Base-by-base conservation (phyloP, 2,329 filamentous ascomycete genomes). In the Trichophyton simii region DNA sequence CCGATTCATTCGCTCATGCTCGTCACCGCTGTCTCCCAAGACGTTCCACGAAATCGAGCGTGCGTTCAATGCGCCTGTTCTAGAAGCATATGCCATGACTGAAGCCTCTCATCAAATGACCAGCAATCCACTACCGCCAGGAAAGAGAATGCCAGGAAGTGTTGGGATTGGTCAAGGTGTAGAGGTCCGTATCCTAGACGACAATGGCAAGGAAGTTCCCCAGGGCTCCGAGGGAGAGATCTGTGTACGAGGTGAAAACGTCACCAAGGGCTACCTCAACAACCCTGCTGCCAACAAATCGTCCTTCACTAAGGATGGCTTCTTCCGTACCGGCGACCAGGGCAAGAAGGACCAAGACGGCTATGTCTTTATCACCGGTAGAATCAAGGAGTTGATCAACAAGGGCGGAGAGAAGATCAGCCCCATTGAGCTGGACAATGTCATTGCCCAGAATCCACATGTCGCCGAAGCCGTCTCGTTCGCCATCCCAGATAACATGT, bases 51-150 rank as follows among this genome's bases (percentile, higher is more conserved):
- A 89, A 68, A 82, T 95, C 3, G 89, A 95, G 70, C 80, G 83
- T 67, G 81, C 84, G 0, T 88, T 91, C 72, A 79, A 84, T 58
- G 88, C 90, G 0, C 89, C 90, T 0, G 90, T 95, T 0, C 80
- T 95, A 18, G 90, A 95, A 76, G 90, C 90, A 8, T 95, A 95
- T 69, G 90, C 90, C 66, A 95, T 95, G 90, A 95, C 90, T 46
- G 90, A 95, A 77, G 90, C 89, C 5, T 84, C 90, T 1, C 73
- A 75, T 62, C 73, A 75, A 61, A 75, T 75, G 72, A 74, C 72
- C 42, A 74, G 72, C 28, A 88, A 87, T 76, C 85, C 84, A 20
- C 78, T 87, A 0, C 88, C 88, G 2, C 82, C 83, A 0, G 85
- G 78, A 18, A 85, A 87, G 75, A 83, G 88, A 67, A 86, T 88